phyloP scores from a whole-genome alignment of 345 rosid species.

The Camelina sativa region DNA sequence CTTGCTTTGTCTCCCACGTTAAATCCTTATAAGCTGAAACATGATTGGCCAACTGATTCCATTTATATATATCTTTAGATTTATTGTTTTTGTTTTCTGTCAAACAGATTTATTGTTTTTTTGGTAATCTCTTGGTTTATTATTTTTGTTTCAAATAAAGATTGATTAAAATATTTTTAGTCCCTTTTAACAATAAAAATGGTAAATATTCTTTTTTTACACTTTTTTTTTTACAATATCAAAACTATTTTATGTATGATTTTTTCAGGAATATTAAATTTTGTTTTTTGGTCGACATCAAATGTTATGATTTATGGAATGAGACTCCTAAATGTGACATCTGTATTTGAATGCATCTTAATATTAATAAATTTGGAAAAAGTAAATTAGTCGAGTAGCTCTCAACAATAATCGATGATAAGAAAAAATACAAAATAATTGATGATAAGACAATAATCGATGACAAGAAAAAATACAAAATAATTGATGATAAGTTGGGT shows the following conservation, averaged over 20 bases:
- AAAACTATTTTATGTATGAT: not conserved
- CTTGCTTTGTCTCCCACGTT: conserved; percentile 38
- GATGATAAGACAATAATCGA: conserved; percentile 18
- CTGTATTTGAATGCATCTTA: too few species aligned
- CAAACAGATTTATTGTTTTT: not conserved
- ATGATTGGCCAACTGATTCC: conserved; percentile 40
- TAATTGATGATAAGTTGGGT: conserved; percentile 25
- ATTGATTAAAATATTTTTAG: conserved; percentile 15
- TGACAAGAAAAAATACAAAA: not conserved
- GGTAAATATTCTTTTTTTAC: conserved; percentile 6
- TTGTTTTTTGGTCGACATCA: too few species aligned
- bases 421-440: not conserved
- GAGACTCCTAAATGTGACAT: too few species aligned
- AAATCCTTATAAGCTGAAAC: conserved; percentile 25
- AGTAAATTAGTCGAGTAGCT: not conserved
- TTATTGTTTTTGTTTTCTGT: not conserved
- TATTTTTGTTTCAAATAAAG: conserved; percentile 1
- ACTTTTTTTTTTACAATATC: not conserved
- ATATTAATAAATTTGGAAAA: too few species aligned
- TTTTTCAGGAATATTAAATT: not conserved
- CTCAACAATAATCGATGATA: conserved; percentile 5
- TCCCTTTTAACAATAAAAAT: not conserved
- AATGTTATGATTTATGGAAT: too few species aligned
- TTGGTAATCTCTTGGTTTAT: conserved; percentile 3
- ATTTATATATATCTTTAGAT: conserved; percentile 22